These are phyloP conservation scores for Myxozyma neglecta DNA, from an alignment of 805 yeast genomes.

Conservation along the genomic window DNA sequence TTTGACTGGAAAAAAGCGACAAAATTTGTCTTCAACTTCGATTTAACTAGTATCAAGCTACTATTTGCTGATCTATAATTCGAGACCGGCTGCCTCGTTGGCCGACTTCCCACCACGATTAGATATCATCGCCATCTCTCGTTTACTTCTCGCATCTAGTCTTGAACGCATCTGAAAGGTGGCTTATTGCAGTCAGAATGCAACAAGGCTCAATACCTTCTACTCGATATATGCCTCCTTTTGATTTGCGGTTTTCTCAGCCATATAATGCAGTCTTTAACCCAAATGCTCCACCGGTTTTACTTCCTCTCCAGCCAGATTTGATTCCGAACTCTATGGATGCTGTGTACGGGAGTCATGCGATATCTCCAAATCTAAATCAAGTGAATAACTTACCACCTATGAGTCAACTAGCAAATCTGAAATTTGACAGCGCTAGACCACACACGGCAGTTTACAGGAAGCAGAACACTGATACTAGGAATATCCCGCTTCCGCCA, in stretches of 20 bases:
- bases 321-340: not conserved
- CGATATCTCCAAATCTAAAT: not conserved
- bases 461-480: not conserved
- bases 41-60: no score
- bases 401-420: not conserved
- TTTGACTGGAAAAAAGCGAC: no score
- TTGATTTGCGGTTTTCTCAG: not conserved
- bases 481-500: not conserved
- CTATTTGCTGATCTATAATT: no score
- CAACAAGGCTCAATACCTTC: constrained; percentile 1
- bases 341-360: not conserved
- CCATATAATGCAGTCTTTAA: not conserved
- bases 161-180: not conserved
- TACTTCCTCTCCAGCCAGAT: not conserved
- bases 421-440: not conserved
- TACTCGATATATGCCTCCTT: not conserved
- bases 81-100: no score
- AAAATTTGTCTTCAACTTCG: no score
- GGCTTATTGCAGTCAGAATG: not conserved
- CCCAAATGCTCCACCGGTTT: not conserved
- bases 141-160: not conserved
- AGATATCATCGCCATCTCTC: no score
- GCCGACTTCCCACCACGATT: no score
- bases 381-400: not conserved
- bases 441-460: not conserved